These are phyloP conservation scores for Entomortierella lignicola DNA, from an alignment of 192 early-diverging fungal genomes.

Conservation along the genomic window DNA sequence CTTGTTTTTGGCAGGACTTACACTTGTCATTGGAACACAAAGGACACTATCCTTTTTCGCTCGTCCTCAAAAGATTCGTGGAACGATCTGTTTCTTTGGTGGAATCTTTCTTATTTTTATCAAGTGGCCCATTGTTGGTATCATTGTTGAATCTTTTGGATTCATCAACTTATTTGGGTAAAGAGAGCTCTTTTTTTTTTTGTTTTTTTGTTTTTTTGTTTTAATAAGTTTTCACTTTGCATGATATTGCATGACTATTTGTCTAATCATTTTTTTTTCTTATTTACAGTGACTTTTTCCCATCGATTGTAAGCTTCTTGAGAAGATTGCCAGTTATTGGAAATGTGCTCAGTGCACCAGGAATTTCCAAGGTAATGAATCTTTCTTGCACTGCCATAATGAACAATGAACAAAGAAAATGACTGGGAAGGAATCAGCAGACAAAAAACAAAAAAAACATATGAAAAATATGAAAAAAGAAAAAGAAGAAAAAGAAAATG, in stretches of 20 bases:
- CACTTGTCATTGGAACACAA: slow-evolving; percentile 87
- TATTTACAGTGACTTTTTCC: slow-evolving; percentile 91
- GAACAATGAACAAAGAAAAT: too few relatives aligned
- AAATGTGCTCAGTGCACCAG: slow-evolving; percentile 84
- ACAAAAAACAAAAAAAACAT: too few relatives aligned
- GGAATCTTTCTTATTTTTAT: slow-evolving; percentile 91
- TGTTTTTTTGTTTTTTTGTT: not conserved
- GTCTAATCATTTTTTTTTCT: not conserved
- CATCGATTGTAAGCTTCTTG: slow-evolving; percentile 89
- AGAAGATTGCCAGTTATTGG: slow-evolving; percentile 92
- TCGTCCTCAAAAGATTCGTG: slow-evolving; percentile 86
- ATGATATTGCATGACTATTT: not conserved
- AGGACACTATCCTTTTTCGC: slow-evolving; percentile 93
- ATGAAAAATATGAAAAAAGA: not conserved
- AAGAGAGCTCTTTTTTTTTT: not conserved
- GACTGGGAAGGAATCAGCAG: not conserved
- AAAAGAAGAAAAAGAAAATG: not conserved
- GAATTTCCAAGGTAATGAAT: slow-evolving; percentile 73
- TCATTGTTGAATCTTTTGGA: slow-evolving; percentile 91
- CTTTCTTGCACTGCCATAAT: too few relatives aligned
- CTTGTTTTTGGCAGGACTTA: slow-evolving; percentile 89
- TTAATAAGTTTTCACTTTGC: not conserved
- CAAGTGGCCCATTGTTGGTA: slow-evolving; percentile 91
- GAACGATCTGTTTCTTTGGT: slow-evolving; percentile 89
- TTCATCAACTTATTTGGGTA: slow-evolving; percentile 99